phyloP scores from a whole-genome alignment of 169 alveolate genomes.

The Plasmodium yoelii region DNA sequence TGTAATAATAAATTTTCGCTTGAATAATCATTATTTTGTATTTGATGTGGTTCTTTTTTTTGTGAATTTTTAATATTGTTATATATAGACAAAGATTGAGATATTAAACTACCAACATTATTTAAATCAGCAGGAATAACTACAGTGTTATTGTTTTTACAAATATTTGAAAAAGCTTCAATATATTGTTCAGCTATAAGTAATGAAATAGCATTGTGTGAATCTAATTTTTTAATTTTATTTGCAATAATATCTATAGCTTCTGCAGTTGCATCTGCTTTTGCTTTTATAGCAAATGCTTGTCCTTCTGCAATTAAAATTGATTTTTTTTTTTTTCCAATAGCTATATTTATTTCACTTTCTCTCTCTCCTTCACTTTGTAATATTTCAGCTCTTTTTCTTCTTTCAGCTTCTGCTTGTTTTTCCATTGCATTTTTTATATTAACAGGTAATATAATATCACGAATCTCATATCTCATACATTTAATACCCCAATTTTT shows the following conservation, averaged over 20 bases:
- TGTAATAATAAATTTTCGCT: no score
- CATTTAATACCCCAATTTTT: slow-evolving; percentile 96
- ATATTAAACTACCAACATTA: slow-evolving; percentile 82
- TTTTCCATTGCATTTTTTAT: slow-evolving; percentile 95
- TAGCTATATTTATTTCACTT: slow-evolving; percentile 94
- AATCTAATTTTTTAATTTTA: slow-evolving; percentile 83
- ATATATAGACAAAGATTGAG: slow-evolving; percentile 84
- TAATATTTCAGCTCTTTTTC: slow-evolving; percentile 93
- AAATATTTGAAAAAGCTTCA: slow-evolving; percentile 87
- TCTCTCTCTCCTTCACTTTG: slow-evolving; percentile 94
- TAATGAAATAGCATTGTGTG: slow-evolving; percentile 85
- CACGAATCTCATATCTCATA: slow-evolving; percentile 95
- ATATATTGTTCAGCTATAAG: slow-evolving; percentile 89
- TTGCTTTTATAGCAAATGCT: slow-evolving; percentile 87
- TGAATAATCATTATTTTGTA: background rate
- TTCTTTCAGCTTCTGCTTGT: slow-evolving; percentile 96
- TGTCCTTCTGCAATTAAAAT: slow-evolving; percentile 94
- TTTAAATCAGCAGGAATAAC: slow-evolving; percentile 87
- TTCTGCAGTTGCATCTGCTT: slow-evolving; percentile 90
- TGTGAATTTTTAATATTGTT: slow-evolving; percentile 70
- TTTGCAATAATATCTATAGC: slow-evolving; percentile 83
- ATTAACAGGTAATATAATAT: slow-evolving; percentile 93
- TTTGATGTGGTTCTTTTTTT: background rate
- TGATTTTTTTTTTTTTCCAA: slow-evolving; percentile 90
- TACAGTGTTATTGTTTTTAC: slow-evolving; percentile 87